Evolutionary conservation across 495 filamentous ascomycete genomes (phyloP).

Genomic region (Penicillium robsamsonii): DNA sequence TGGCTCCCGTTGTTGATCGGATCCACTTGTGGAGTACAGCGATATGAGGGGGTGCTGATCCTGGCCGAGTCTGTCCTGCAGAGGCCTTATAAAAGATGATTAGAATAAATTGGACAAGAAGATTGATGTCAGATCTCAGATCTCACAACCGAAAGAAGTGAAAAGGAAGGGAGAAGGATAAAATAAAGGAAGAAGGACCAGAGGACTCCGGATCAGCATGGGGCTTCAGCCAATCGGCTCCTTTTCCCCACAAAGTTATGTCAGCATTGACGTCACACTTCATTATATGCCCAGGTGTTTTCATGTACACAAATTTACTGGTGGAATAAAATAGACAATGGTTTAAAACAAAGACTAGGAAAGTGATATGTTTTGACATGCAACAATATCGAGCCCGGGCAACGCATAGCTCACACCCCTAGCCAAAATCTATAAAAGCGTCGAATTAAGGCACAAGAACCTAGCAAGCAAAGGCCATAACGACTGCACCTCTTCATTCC

Average conservation of each 20-base stretch:
- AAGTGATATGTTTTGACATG: background rate
- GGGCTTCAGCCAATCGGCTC: background rate
- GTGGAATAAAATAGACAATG: too few relatives aligned
- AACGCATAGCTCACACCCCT: background rate
- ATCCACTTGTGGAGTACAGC: slow-evolving; percentile 1
- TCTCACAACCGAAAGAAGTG: background rate
- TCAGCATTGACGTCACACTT: background rate
- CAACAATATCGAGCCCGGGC: background rate
- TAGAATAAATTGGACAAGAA: background rate
- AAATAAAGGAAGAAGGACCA: background rate
- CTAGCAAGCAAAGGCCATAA: too few relatives aligned
- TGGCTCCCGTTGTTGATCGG: background rate
- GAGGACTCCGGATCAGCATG: background rate
- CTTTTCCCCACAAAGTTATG: background rate
- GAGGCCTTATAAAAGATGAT: background rate
- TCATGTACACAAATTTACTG: too few relatives aligned
- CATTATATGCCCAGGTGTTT: too few relatives aligned
- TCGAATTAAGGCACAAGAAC: too few relatives aligned
- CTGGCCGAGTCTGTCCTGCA: background rate
- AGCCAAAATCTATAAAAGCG: too few relatives aligned
- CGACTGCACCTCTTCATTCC: too few relatives aligned
- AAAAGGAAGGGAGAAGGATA: background rate
- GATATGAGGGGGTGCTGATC: background rate
- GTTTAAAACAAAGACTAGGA: too few relatives aligned
- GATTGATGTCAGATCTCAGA: background rate